Evolutionary conservation across 225 moss, liverwort and hornwort species (phyloP).

Genomic region (Antitrichia curtipendula): DNA sequence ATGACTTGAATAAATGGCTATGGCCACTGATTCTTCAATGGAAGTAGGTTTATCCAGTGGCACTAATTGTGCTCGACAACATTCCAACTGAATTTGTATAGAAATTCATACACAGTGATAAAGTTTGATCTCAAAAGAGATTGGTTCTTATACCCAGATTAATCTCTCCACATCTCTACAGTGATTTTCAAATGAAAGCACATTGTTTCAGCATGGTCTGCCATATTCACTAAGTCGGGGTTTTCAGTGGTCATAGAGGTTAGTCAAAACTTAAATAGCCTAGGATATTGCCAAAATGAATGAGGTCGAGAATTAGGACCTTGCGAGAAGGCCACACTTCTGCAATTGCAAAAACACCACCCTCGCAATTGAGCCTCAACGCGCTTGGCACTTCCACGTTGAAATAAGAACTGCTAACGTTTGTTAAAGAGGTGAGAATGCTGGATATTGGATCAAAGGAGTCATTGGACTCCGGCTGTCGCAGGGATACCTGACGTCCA

Average conservation of each 20-base stretch:
- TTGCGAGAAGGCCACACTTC: constrained; percentile 87
- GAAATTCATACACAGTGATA: background rate
- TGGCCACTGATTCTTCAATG: background rate
- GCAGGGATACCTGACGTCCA: constrained; percentile 24
- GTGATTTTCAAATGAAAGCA: background rate
- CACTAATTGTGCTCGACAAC: background rate
- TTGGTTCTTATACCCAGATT: background rate
- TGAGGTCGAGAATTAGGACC: constrained; percentile 15
- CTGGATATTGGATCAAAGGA: background rate
- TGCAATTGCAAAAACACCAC: constrained; percentile 48
- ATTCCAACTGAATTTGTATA: background rate
- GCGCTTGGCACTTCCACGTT: constrained; percentile 34
- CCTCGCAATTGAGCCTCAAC: constrained; percentile 5
- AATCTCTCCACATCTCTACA: background rate
- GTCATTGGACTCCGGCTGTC: constrained; percentile 2
- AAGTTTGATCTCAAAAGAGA: background rate
- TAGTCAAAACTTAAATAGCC: background rate
- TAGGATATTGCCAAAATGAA: background rate
- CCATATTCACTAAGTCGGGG: background rate
- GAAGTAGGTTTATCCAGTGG: background rate
- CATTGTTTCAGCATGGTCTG: background rate
- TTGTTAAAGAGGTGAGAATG: constrained; percentile 16
- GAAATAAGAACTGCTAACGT: constrained; percentile 14
- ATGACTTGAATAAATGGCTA: background rate
- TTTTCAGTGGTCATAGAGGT: background rate